Base-by-base conservation (phyloP, 2,329 filamentous ascomycete genomes). In the Pseudocercospora vitis region DNA sequence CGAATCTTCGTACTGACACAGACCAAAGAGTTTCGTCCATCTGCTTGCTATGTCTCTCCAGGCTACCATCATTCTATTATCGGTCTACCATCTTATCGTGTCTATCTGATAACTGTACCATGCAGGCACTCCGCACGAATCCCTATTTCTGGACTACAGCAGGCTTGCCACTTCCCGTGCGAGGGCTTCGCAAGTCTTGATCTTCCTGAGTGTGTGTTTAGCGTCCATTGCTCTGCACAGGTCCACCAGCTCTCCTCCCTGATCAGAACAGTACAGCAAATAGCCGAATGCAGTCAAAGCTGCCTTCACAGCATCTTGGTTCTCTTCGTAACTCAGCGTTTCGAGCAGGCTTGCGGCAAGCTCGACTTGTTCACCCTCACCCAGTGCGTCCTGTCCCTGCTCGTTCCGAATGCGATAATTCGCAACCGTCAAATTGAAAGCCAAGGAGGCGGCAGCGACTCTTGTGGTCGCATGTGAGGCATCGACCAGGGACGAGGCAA, bases 331-430 rank as follows among this genome's bases (percentile, higher is more conserved):
- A 14, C 68, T 69, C 0, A 92, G 82, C 1, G 88, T 87, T 71
- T 96, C 91, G 1, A 96, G 74, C 6, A 94, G 73, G 0, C 88
- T 87, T 0, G 91, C 91, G 0, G 87, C 83, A 4, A 97, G 75
- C 70, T 96, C 91, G 1, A 95, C 82, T 66, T 94, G 87, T 54
- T 88, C 84, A 2, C 79, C 81, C 31, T 89, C 86, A 0, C 83
- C 76, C 2, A 96, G 70, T 0, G 73, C 75, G 42, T 87, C 81
- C 4, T 75, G 72, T 0, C 79, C 73, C 9, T 81, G 78, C 23
- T 83, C 78, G 31, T 81, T 76, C 16, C 88, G 81, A 21, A 81
- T 75, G 42, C 81, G 82, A 63, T 87, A 86, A 64, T 91, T 88
- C 2, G 84, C 80, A 0, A 85, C 76, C 0, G 89, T 81, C 0